Evolutionary conservation across 306 rosid species (phyloP).

Genomic region (Mimosa bimucronata): DNA sequence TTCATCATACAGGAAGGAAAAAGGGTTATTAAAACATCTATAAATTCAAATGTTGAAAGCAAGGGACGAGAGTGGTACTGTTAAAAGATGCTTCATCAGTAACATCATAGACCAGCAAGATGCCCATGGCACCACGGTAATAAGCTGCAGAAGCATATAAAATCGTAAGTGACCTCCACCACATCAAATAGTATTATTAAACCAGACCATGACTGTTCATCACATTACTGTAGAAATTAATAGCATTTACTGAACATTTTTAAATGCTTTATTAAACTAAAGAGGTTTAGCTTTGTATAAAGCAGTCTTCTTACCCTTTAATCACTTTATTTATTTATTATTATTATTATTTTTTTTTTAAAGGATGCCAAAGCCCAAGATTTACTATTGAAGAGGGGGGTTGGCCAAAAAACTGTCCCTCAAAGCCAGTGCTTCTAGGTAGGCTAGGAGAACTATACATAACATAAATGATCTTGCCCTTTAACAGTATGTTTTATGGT

Average conservation of each 20-base stretch:
- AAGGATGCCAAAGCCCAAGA: neutral
- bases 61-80: conserved; percentile 53
- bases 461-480: neutral
- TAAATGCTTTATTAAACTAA: neutral
- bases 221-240: conserved; percentile 11
- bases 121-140: conserved; percentile 93
- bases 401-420: neutral
- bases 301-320: neutral
- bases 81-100: conserved; percentile 86
- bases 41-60: conserved; percentile 32
- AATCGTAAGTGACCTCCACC: conserved; percentile 33
- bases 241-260: neutral
- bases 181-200: conserved; percentile 3
- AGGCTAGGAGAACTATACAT: neutral
- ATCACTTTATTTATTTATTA: neutral
- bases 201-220: neutral
- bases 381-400: neutral
- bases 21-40: neutral
- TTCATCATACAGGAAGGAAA: conserved; percentile 20
- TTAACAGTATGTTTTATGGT: neutral
- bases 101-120: conserved; percentile 84
- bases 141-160: conserved; percentile 65
- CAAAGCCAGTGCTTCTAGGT: neutral
- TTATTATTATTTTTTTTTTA: too few species aligned
- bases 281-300: conserved; percentile 7